Percentiles rank a stretch among this genome's conserved stretches.
phyloP scores from a whole-genome alignment of 2,329 filamentous ascomycete species.

The Zasmidium citrigriseum region DNA sequence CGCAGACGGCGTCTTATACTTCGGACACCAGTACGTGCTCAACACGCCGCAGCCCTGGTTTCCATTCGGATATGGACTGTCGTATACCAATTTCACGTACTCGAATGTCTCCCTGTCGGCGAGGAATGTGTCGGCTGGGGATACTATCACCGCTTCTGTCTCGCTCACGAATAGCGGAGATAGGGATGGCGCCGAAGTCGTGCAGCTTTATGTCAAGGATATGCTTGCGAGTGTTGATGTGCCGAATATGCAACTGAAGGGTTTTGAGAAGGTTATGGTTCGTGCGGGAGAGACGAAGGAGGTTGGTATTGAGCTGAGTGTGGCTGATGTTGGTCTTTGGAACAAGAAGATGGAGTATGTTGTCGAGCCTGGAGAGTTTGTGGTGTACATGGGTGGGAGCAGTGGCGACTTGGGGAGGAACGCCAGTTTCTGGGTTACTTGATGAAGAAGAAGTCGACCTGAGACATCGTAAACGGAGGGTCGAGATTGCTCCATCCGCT shows the following conservation, averaged over 20 bases:
- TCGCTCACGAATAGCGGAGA: constrained; percentile 64
- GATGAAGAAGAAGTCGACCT: background rate
- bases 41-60: constrained; percentile 40
- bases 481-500: too few species aligned
- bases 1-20: constrained; percentile 45
- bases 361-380: constrained; percentile 70
- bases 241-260: constrained; percentile 50
- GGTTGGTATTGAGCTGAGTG: constrained; percentile 43
- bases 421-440: constrained; percentile 29
- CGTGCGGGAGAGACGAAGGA: constrained; percentile 21
- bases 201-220: constrained; percentile 53
- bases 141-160: constrained; percentile 63
- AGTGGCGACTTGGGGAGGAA: constrained; percentile 59
- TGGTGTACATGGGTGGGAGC: constrained; percentile 60
- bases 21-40: constrained; percentile 43
- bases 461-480: too few species aligned
- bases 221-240: constrained; percentile 46
- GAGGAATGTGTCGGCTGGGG: constrained; percentile 8
- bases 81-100: constrained; percentile 47
- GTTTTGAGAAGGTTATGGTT: constrained; percentile 42
- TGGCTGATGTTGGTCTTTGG: constrained; percentile 58
- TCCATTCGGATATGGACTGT: constrained; percentile 46
- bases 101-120: constrained; percentile 21
- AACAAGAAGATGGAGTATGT: constrained; percentile 67
- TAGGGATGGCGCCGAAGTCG: constrained; percentile 54